Evolutionary conservation across 2,329 filamentous ascomycete species (phyloP), one percentile per base, ranked within the genome.

Genomic region (Didymella keratinophila): DNA sequence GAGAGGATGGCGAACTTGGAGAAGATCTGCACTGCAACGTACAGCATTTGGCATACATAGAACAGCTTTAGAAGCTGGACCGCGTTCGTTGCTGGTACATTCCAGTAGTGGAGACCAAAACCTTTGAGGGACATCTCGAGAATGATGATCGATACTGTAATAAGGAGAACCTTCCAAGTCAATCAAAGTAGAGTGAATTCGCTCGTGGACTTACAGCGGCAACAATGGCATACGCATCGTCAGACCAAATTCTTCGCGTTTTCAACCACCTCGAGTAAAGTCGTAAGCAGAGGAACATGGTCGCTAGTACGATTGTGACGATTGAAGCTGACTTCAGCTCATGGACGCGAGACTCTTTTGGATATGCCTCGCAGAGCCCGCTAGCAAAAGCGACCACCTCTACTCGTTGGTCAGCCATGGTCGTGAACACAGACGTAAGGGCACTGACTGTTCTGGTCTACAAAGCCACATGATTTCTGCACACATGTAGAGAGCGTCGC

Each of bases 251-350:
- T 4, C 52, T 44, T 9, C 56, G 14, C 6, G 53, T 61, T n/a
- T 62, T 62, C 20, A 64, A 12, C 63, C 54, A 64, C 34, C 61
- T 63, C 30, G 63, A 56, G 34, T 62, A 66, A 2, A 66, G 59
- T 12, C 61, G 56, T 6, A 66, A 46, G 11, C 43, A 32, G n/a
- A 66, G 54, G 14, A 64, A 60, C 1, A 44, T 30, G 1, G 50
- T 30, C 11, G 58, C 48, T 3, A 66, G 36, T 0, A 42, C 46
- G 12, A 66, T 62, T 2, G 63, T 62, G 10, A 23, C 46, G 14
- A 63, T 66, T 9, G 58, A 48, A 14, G 48, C 51, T 8, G 32
- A 36, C 27, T 62, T 61, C 12, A 66, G 25, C 36, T 66, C 63
- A 21, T 48, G 2, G 18, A 37, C 48, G 12, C 61, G 63, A 18